Base-by-base conservation (phyloP, 345 rosid species). In the rapeseed (Brassica napus) region DNA sequence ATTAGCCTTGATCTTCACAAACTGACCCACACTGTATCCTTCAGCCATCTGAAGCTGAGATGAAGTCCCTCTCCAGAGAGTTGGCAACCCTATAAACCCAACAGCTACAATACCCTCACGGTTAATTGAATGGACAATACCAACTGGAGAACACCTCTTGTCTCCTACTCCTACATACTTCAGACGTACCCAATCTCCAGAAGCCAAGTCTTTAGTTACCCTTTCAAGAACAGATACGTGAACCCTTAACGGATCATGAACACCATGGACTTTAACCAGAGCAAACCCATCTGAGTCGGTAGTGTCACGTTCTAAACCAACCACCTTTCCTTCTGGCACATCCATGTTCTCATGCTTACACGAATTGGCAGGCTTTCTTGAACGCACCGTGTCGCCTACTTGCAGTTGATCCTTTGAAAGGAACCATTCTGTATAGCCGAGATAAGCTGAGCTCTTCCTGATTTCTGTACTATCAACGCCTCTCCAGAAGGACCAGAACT, bases 151-250 rank as follows among this genome's bases (percentile, higher is more conserved):
- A 74, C 90, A 91, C 75, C 75, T 89, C 70, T 85, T 89, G 86
- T 26, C 30, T 26, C 4, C 30, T 3, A 86, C 69, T 70, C 87
- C 81, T 44, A 86, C 69, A 64, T 86, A 82, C 90, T 90, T 93
- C 79, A 92, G 79, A 12, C 90, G 90, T 10, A 93, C 94, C 97
- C 98, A 95, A 81, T 95, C 96, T 23, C 99, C 99, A 76, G 89
- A 86, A 32, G 97, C 94, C 72, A 95, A 83, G 75, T 95, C 98
- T 15, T 69, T 77, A 21, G 87, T 86, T 44, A 91, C 92, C 52
- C 98, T 86, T 69, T 95, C 99, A 65, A 95, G 82, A 16, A 85
- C 83, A 18, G 93, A 85, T 52, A 83, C 73, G 11, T 85, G 89
- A 69, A 93, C 93, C 83, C 97, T 87, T 80, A 93, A 71, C 0